A percentile compares a stretch with the other conserved stretches of the same genome.
Evolutionary conservation across 106 monocot genomes (phyloP).

Genomic region (Phalaenopsis aphrodite): DNA sequence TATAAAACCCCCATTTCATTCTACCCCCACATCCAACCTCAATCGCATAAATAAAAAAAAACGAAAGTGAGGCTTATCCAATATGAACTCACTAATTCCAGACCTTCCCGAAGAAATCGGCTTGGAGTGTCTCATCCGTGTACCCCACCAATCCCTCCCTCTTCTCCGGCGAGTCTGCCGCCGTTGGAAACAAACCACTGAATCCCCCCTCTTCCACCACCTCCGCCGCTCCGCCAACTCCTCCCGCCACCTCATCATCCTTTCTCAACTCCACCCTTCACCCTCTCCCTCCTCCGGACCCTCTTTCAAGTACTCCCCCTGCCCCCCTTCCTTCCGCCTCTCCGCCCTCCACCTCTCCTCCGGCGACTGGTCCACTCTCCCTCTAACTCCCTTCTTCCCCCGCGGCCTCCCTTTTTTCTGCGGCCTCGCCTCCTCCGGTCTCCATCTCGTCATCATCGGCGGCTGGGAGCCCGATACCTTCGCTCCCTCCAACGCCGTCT

Average conservation of each 20-base stretch:
- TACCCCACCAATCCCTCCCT: conserved; percentile 23
- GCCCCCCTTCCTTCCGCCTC: conserved; percentile 17
- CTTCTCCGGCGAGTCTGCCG: conserved; percentile 30
- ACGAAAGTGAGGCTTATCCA: background rate
- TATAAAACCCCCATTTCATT: background rate
- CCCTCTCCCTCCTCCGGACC: background rate
- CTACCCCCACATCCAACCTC: background rate
- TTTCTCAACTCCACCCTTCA: conserved; percentile 27
- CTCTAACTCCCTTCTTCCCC: conserved; percentile 16
- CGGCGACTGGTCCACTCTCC: conserved; percentile 19
- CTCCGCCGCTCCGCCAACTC: conserved; percentile 14
- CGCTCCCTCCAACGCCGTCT: conserved; percentile 18
- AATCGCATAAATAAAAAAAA: background rate
- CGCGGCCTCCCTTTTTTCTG: conserved; percentile 35
- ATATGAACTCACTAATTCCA: conserved; percentile 25
- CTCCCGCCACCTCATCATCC: conserved; percentile 13
- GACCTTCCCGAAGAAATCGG: conserved; percentile 58
- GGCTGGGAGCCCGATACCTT: conserved; percentile 45
- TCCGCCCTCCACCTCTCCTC: conserved; percentile 19
- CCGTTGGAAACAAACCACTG: conserved; percentile 31
- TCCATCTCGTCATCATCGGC: conserved; percentile 27
- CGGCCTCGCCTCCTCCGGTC: conserved; percentile 13
- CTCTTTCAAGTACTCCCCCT: conserved; percentile 6
- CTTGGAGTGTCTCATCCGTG: conserved; percentile 41
- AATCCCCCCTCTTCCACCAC: conserved; percentile 31